Evolutionary conservation across 2,329 filamentous ascomycete species (phyloP).

Genomic region (Zasmidium citrigriseum): DNA sequence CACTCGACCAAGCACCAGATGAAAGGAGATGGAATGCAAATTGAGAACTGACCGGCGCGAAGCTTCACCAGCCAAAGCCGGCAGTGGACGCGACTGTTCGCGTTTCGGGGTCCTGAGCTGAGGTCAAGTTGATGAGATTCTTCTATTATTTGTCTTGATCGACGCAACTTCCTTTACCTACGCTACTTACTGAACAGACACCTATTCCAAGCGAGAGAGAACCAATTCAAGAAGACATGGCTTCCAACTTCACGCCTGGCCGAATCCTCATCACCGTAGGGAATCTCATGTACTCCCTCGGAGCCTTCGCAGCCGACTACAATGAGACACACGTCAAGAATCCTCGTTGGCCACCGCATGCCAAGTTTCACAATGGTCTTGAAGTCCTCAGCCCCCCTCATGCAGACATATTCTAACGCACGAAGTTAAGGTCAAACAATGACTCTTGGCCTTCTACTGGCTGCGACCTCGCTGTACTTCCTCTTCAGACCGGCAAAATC

Average conservation of each 20-base stretch:
- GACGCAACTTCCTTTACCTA: too few species aligned
- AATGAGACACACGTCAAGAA: slow-evolving; percentile 51
- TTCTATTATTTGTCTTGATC: too few species aligned
- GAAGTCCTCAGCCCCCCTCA: background rate
- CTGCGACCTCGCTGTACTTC: slow-evolving; percentile 42
- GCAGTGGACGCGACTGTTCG: too few species aligned
- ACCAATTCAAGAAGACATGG: background rate
- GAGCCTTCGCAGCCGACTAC: slow-evolving; percentile 37
- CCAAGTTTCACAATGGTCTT: slow-evolving; percentile 52
- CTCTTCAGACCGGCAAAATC: slow-evolving; percentile 28
- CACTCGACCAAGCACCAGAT: too few species aligned
- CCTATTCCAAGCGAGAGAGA: background rate
- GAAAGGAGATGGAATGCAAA: too few species aligned
- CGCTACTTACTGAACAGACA: too few species aligned
- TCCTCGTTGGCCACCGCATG: slow-evolving; percentile 53
- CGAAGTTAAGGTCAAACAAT: slow-evolving; percentile 50
- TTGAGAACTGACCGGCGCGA: too few species aligned
- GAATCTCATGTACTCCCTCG: slow-evolving; percentile 35
- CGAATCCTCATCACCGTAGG: slow-evolving; percentile 31
- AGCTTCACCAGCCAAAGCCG: too few species aligned
- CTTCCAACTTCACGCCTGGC: background rate
- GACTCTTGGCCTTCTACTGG: slow-evolving; percentile 46
- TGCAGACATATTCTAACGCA: background rate
- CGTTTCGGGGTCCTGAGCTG: too few species aligned
- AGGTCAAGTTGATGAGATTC: too few species aligned